Evolutionary conservation across 2,329 filamentous ascomycete genomes (phyloP), one percentile per base, ranked within the genome.

Genomic region (Fusarium buharicum): DNA sequence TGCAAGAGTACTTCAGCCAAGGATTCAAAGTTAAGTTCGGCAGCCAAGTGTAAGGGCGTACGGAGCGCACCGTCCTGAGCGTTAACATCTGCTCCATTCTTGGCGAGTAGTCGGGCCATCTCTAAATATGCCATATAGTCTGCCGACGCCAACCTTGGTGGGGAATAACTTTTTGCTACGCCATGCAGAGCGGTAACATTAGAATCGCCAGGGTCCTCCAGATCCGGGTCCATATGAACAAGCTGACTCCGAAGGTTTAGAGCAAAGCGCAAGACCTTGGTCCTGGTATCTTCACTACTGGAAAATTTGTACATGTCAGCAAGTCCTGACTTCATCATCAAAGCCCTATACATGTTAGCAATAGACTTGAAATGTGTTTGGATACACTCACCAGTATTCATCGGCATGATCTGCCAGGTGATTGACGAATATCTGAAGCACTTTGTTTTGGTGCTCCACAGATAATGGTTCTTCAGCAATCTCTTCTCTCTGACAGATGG

Each of bases 351-450:
- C 9, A 5, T 33, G 33, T 68, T 28, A 69, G 62, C 27, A 31
- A 46, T 7, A 13, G 4, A 14, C 5, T 18, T 24, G 10, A 13
- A 22, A 4, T 24, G 3, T 6, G 18, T 33, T 9, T 6, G 17
- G 30, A 6, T 6, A 10, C 4, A 38, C 62, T 55, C 44, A 70
- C 68, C 66, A 67, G 27, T 70, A 70, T 41, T 38, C 13, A 6
- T 55, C 45, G 4, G 64, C 55, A 40, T 65, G 47, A 3, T 41
- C 52, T 10, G 50, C 44, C 0, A 70, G 37, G 14, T 70, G 68
- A 7, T 56, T 22, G 14, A 69, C 48, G 6, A 70, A 50, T 11
- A 59, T 53, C 2, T 39, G 24, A 17, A 70, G 62, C 9, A 60
- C 50, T 1, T 14, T 11, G 6, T 24, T 41, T 18, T 64, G 54